These are phyloP conservation scores for Cinchona pubescens DNA, from an alignment of 257 asterid genomes.

Conservation along the genomic window DNA sequence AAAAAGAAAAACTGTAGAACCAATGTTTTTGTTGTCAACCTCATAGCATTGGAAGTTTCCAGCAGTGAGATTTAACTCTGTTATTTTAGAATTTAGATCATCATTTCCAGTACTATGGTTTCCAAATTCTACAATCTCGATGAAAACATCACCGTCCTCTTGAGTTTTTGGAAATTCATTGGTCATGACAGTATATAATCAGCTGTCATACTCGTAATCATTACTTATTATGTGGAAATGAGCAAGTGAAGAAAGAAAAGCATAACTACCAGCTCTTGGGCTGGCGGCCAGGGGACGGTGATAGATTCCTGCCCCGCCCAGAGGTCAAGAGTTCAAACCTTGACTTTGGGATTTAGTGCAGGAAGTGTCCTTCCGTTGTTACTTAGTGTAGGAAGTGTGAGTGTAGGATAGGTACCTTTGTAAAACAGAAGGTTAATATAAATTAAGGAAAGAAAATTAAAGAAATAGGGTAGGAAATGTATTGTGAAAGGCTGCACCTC, in stretches of 20 bases:
- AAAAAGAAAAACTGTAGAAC: neutral
- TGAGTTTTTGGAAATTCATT: conserved; percentile 4
- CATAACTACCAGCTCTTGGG: too few species aligned
- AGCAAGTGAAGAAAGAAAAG: neutral
- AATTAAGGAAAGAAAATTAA: neutral
- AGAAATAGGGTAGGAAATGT: neutral
- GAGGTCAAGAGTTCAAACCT: too few species aligned
- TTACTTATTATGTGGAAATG: neutral
- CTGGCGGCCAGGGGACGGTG: too few species aligned
- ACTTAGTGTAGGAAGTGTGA: too few species aligned
- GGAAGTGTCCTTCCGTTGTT: too few species aligned
- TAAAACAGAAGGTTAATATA: neutral
- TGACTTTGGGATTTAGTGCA: too few species aligned
- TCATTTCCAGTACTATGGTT: neutral
- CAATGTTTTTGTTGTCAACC: neutral
- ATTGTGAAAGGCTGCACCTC: neutral
- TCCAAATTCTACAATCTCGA: neutral
- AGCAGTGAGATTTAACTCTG: neutral
- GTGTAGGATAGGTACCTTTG: too few species aligned
- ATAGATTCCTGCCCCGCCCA: too few species aligned
- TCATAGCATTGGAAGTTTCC: neutral
- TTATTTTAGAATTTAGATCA: neutral
- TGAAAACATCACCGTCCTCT: neutral
- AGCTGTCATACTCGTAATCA: neutral
- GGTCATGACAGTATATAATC: neutral